A percentile compares a stretch with the other conserved stretches of the same genome.
Evolutionary conservation across 495 filamentous ascomycete genomes (phyloP).

Genomic region (Tetracladium marchalianum): DNA sequence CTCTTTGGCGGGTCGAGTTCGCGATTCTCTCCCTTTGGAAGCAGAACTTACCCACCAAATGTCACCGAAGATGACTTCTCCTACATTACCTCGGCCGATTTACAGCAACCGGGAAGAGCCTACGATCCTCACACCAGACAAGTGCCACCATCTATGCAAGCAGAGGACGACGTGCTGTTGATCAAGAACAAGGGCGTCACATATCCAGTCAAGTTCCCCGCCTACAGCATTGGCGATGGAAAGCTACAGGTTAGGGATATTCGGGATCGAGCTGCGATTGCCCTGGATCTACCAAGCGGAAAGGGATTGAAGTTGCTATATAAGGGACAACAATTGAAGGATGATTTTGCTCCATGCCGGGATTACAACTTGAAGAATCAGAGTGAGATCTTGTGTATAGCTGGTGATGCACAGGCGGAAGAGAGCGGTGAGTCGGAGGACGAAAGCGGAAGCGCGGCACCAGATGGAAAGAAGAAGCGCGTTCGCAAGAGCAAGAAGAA

Average conservation of each 20-base stretch:
- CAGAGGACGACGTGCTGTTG: conserved; percentile 67
- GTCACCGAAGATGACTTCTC: conserved; percentile 71
- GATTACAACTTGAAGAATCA: conserved; percentile 73
- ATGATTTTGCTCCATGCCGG: conserved; percentile 52
- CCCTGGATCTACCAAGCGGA: conserved; percentile 50
- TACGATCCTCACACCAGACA: conserved; percentile 25
- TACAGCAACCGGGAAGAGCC: conserved; percentile 35
- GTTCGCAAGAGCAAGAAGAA: conserved; percentile 36
- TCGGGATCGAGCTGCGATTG: conserved; percentile 50
- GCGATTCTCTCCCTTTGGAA: conserved; percentile 37
- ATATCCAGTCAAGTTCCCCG: conserved; percentile 71
- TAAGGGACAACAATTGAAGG: conserved; percentile 68
- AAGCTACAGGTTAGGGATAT: conserved; percentile 59
- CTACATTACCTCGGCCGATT: conserved; percentile 69
- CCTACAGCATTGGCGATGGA: conserved; percentile 74
- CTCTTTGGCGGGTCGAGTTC: conserved; percentile 22
- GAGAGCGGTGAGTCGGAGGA: conserved; percentile 24
- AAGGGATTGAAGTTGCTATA: conserved; percentile 65
- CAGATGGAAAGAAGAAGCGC: conserved; percentile 27
- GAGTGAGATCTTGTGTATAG: conserved; percentile 61
- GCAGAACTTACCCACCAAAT: conserved; percentile 33
- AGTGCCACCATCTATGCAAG: conserved; percentile 24
- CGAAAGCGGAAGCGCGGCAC: conserved; percentile 21
- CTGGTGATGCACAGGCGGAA: conserved; percentile 31
- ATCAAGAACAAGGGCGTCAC: conserved; percentile 59